Percentiles rank a stretch among this genome's conserved stretches.
phyloP scores from a whole-genome alignment of 176 grass and related monocot species.

The Carex pumila region DNA sequence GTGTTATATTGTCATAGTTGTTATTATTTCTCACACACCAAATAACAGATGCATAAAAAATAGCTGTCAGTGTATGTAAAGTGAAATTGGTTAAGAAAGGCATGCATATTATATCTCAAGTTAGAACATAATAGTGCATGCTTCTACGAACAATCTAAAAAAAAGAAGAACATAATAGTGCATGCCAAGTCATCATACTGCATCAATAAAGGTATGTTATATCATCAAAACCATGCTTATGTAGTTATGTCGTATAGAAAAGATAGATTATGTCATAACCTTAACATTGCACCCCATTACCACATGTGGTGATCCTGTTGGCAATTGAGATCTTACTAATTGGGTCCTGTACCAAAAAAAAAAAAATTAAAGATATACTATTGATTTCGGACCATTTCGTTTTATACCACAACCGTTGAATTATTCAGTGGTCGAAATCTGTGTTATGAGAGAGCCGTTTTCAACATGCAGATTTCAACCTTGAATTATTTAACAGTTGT shows the following conservation, averaged over 20 bases:
- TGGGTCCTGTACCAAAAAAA: too few species aligned
- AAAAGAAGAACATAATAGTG: neutral
- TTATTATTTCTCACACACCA: neutral
- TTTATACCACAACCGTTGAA: too few species aligned
- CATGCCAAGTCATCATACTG: neutral
- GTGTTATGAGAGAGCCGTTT: too few species aligned
- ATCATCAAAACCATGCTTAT: neutral
- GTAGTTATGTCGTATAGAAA: neutral
- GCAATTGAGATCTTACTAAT: too few species aligned
- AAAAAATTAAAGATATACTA: too few species aligned
- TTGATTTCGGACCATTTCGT: too few species aligned
- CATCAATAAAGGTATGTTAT: neutral
- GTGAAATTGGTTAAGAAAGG: neutral
- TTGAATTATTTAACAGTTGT: too few species aligned
- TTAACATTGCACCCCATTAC: neutral
- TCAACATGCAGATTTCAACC: too few species aligned
- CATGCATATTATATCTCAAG: neutral
- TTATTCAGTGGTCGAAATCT: too few species aligned
- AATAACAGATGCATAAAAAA: neutral
- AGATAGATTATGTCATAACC: neutral
- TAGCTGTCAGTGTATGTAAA: neutral
- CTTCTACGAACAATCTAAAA: too few species aligned
- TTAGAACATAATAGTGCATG: neutral
- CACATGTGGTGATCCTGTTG: too few species aligned
- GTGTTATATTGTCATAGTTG: neutral